These are phyloP conservation scores for Cyclostephanos invisitatus DNA, from an alignment of 108 stramenopile genomes.

Conservation along the genomic window DNA sequence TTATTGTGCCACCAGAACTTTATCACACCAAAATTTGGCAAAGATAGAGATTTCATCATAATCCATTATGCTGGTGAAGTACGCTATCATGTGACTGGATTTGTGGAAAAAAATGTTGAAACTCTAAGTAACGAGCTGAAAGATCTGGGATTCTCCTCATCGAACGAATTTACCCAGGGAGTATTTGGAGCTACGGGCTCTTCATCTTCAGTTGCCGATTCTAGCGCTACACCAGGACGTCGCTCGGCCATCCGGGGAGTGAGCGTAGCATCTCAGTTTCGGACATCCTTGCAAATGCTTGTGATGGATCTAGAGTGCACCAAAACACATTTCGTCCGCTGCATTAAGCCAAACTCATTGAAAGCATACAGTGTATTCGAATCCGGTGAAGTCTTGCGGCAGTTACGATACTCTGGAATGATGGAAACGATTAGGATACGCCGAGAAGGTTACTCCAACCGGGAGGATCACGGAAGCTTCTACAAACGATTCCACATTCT, in stretches of 20 bases:
- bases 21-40: constrained; percentile 88
- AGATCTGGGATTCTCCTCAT: constrained; percentile 68
- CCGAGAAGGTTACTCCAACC: constrained; percentile 89
- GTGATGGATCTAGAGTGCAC: constrained; percentile 84
- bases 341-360: constrained; percentile 89
- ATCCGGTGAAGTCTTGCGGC: constrained; percentile 82
- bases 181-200: constrained; percentile 49
- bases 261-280: constrained; percentile 89
- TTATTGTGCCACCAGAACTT: constrained; percentile 72
- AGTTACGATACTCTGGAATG: constrained; percentile 97
- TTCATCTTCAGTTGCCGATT: constrained; percentile 19
- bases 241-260: constrained; percentile 83
- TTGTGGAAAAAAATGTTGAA: constrained; percentile 94
- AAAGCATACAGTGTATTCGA: constrained; percentile 73
- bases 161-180: constrained; percentile 46
- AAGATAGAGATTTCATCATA: constrained; percentile 86
- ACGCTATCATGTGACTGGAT: constrained; percentile 85
- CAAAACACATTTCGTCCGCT: constrained; percentile 90
- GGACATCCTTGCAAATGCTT: constrained; percentile 75
- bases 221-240: constrained; percentile 30
- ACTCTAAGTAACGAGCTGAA: constrained; percentile 85
- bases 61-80: constrained; percentile 95
- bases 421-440: constrained; percentile 98
- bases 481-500: constrained; percentile 83
- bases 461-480: constrained; percentile 88